A percentile compares a stretch with the other conserved stretches of the same genome.
These are phyloP conservation scores for Truncatella angustata DNA, from an alignment of 2,329 filamentous ascomycete species.

Conservation along the genomic window DNA sequence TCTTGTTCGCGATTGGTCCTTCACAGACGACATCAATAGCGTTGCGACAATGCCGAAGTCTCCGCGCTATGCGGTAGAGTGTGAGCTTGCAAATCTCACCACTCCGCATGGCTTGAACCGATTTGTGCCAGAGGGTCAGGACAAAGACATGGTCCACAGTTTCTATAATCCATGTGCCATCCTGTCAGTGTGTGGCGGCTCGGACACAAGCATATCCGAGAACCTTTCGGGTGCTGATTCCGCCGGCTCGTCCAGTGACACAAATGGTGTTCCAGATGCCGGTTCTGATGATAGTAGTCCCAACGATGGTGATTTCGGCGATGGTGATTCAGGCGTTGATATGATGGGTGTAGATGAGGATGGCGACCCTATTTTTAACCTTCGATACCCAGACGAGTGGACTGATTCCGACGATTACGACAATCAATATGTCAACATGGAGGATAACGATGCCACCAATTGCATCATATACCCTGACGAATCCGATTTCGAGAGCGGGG, in stretches of 20 bases:
- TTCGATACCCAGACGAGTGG: neutral
- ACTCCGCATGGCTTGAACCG: conserved; percentile 13
- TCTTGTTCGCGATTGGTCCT: conserved; percentile 30
- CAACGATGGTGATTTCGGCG: neutral
- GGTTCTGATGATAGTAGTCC: neutral
- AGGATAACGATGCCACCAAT: too few relatives aligned
- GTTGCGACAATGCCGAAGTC: conserved; percentile 22
- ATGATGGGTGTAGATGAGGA: neutral
- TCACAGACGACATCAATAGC: conserved; percentile 29
- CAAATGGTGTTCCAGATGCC: neutral
- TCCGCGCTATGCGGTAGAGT: conserved; percentile 4
- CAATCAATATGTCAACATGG: neutral
- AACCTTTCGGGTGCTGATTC: neutral
- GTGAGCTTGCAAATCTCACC: conserved; percentile 23
- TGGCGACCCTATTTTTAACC: neutral
- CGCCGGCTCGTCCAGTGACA: neutral
- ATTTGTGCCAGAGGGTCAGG: conserved; percentile 16
- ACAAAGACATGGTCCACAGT: conserved; percentile 15
- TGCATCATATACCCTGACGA: neutral
- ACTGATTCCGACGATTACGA: neutral
- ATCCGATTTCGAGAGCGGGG: neutral
- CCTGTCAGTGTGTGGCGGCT: neutral
- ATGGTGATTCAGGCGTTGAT: neutral
- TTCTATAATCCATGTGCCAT: conserved; percentile 10
- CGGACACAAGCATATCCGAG: neutral